Percentiles rank a stretch among this genome's conserved stretches.
These are phyloP conservation scores for Macrolepiota albuminosa DNA, from an alignment of 768 basidiomycete genomes.

Conservation along the genomic window DNA sequence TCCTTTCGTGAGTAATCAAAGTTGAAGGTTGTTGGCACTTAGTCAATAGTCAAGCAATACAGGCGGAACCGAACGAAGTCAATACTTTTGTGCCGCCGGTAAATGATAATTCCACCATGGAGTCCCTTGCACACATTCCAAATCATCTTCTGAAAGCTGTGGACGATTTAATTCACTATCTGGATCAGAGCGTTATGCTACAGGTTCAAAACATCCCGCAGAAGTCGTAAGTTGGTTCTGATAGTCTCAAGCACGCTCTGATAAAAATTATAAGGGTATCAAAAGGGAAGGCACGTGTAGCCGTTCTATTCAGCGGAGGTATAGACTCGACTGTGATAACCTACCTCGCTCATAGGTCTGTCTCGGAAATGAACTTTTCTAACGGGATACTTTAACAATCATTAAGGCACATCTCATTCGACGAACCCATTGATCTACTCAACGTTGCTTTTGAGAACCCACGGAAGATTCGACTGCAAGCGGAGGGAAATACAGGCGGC, in stretches of 20 bases:
- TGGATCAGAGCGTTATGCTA: slow-evolving; percentile 65
- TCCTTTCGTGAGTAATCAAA: slow-evolving; percentile 25
- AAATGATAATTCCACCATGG: slow-evolving; percentile 29
- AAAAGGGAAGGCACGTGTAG: slow-evolving; percentile 52
- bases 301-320: slow-evolving; percentile 92
- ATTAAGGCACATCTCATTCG: slow-evolving; percentile 59
- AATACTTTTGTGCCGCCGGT: slow-evolving; percentile 44
- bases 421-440: slow-evolving; percentile 86
- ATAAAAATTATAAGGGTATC: slow-evolving; percentile 14
- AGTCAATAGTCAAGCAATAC: not conserved
- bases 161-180: slow-evolving; percentile 45
- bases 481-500: slow-evolving; percentile 41
- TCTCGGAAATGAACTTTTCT: not conserved
- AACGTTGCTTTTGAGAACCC: slow-evolving; percentile 97
- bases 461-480: slow-evolving; percentile 55
- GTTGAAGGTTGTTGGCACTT: not conserved
- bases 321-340: slow-evolving; percentile 89
- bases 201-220: slow-evolving; percentile 67
- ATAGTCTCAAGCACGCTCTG: not conserved
- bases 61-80: slow-evolving; percentile 45
- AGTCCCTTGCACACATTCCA: slow-evolving; percentile 39
- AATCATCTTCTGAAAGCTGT: slow-evolving; percentile 36
- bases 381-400: not conserved
- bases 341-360: slow-evolving; percentile 71
- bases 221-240: slow-evolving; percentile 25